Evolutionary conservation across 331 rosid genomes (phyloP).

Genomic region (Stylosanthes scabra): DNA sequence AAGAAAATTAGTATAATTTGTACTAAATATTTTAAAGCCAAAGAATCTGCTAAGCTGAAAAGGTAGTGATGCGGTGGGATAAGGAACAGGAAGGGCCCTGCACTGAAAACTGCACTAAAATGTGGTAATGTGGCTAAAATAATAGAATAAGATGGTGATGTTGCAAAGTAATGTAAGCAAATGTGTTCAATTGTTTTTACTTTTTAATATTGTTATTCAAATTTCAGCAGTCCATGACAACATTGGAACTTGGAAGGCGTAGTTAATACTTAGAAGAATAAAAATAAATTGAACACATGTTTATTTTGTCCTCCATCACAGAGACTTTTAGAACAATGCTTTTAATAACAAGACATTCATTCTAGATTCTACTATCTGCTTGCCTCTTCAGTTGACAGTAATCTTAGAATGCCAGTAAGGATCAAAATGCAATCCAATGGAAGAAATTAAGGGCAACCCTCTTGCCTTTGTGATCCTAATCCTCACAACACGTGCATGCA

Average conservation of each 20-base stretch:
- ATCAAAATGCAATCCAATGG: slow-evolving; percentile 83
- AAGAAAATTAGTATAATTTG: too few relatives aligned
- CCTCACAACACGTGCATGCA: slow-evolving; percentile 60
- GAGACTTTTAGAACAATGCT: not conserved
- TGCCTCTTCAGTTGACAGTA: slow-evolving; percentile 11
- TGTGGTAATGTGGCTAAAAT: not conserved
- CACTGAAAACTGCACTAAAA: too few relatives aligned
- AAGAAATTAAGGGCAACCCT: slow-evolving; percentile 85
- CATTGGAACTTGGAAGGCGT: not conserved
- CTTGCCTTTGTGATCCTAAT: slow-evolving; percentile 57
- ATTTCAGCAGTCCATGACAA: not conserved
- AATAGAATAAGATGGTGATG: not conserved
- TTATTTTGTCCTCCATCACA: not conserved
- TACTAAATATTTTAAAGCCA: not conserved
- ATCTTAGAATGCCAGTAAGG: slow-evolving; percentile 71
- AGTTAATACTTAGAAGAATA: not conserved
- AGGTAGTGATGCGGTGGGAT: not conserved
- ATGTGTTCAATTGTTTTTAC: not conserved
- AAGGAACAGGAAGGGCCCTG: not conserved
- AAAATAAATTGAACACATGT: not conserved
- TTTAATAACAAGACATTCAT: not conserved
- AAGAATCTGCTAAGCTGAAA: not conserved
- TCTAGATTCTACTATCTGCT: not conserved
- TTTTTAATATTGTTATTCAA: not conserved
- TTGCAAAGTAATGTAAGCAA: not conserved